Evolutionary conservation across 805 yeast species (phyloP).

Genomic region (Tetrapisispora arboricola): DNA sequence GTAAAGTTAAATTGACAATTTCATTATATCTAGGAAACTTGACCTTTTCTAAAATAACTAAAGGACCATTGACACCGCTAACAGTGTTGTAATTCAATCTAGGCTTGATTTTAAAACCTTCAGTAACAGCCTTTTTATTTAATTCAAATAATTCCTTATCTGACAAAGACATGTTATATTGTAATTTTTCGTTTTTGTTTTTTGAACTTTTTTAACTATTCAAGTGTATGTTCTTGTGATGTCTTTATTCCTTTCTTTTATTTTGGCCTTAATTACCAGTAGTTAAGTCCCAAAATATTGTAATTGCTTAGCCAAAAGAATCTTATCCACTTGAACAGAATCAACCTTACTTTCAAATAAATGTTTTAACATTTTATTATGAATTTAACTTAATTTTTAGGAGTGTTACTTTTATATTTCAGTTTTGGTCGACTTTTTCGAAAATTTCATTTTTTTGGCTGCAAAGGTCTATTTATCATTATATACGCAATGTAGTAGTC

Average conservation of each 20-base stretch:
- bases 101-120: conserved; percentile 86
- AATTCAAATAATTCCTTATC: conserved; percentile 47
- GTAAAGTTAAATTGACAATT: conserved; percentile 91
- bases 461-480: not conserved
- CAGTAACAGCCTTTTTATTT: conserved; percentile 85
- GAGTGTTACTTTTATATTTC: not conserved
- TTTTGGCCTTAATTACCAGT: too few species aligned
- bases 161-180: conserved; percentile 20
- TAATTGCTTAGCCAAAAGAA: too few species aligned
- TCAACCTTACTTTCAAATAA: too few species aligned
- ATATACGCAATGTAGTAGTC: not conserved
- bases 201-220: not conserved
- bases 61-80: conserved; percentile 96
- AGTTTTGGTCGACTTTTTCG: not conserved
- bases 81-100: conserved; percentile 91
- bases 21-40: conserved; percentile 89
- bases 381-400: not conserved
- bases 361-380: too few species aligned
- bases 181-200: not conserved
- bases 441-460: not conserved
- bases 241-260: too few species aligned
- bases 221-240: too few species aligned
- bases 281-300: too few species aligned
- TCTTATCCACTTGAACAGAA: too few species aligned
- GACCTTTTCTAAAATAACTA: conserved; percentile 81